Conservation (phyloP, 176 grass and related monocot genomes). For the Pontederia crassipes region DNA sequence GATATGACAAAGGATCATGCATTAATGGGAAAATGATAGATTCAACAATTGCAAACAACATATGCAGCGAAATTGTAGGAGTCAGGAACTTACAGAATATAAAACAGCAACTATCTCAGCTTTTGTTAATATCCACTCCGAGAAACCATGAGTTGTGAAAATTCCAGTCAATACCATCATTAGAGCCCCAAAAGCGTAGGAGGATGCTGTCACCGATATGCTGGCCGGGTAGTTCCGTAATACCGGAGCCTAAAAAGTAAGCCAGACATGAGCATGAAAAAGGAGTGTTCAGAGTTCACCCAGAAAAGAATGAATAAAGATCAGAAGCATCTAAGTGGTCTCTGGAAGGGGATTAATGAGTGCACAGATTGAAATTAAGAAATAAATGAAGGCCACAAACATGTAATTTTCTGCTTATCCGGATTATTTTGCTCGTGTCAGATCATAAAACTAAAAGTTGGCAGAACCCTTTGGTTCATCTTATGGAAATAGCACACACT, state of each 20-base stretch:
- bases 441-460: too few species aligned
- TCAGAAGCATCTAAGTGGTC: too few species aligned
- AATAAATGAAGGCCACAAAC: too few species aligned
- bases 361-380: too few species aligned
- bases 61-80: constrained; percentile 2
- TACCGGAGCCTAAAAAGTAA: constrained; percentile 61
- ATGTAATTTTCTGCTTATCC: too few species aligned
- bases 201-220: constrained; percentile 70
- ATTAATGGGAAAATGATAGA: too few species aligned
- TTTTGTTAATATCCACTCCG: constrained; percentile 63
- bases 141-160: constrained; percentile 35
- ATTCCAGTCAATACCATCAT: constrained; percentile 73
- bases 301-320: too few species aligned
- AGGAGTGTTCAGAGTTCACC: neutral
- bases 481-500: neutral
- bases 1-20: too few species aligned
- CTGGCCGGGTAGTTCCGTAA: constrained; percentile 66
- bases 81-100: constrained; percentile 65
- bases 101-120: constrained; percentile 66
- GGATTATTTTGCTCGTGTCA: too few species aligned
- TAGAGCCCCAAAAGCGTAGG: constrained; percentile 72
- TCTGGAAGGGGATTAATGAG: too few species aligned
- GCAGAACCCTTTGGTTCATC: too few species aligned
- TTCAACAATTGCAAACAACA: neutral
- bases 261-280: constrained; percentile 2